phyloP scores from a whole-genome alignment of 106 monocot species.

The Dendrobium chrysotoxum region DNA sequence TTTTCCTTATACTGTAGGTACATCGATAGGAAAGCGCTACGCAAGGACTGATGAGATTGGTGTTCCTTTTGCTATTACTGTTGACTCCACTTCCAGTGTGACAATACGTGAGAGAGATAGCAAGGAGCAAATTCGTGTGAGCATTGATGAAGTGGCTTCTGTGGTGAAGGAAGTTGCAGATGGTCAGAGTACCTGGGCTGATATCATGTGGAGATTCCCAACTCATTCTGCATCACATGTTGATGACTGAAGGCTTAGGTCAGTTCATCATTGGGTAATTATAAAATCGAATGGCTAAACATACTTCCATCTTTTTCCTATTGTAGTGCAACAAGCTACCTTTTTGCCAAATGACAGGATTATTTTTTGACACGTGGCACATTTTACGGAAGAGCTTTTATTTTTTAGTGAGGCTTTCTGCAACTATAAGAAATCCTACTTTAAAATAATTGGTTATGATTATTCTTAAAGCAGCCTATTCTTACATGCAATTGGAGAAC shows the following conservation, averaged over 20 bases:
- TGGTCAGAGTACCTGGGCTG: constrained; percentile 87
- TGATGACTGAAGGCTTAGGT: constrained; percentile 1
- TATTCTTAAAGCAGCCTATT: no score
- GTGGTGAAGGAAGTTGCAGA: constrained; percentile 81
- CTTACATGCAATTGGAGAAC: no score
- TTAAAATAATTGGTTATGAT: no score
- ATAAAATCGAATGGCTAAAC: background rate
- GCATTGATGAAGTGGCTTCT: constrained; percentile 64
- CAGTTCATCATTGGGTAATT: background rate
- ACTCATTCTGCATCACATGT: constrained; percentile 17
- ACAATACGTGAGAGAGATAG: constrained; percentile 90
- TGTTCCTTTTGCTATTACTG: constrained; percentile 58
- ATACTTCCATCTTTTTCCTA: no score
- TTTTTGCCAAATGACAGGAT: no score
- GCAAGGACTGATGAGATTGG: constrained; percentile 23
- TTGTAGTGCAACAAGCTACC: no score
- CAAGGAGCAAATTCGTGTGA: constrained; percentile 85
- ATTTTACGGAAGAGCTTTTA: background rate
- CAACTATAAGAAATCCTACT: background rate
- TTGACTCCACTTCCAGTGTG: constrained; percentile 53
- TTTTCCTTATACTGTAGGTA: constrained; percentile 37
- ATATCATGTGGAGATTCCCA: constrained; percentile 77
- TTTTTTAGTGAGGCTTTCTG: background rate
- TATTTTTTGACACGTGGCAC: no score
- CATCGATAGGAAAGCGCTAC: constrained; percentile 77